Percentiles rank a stretch among this genome's conserved stretches.
Conservation (phyloP, 1,284 basidiomycete genomes). For the Rhodotorula sp. region DNA sequence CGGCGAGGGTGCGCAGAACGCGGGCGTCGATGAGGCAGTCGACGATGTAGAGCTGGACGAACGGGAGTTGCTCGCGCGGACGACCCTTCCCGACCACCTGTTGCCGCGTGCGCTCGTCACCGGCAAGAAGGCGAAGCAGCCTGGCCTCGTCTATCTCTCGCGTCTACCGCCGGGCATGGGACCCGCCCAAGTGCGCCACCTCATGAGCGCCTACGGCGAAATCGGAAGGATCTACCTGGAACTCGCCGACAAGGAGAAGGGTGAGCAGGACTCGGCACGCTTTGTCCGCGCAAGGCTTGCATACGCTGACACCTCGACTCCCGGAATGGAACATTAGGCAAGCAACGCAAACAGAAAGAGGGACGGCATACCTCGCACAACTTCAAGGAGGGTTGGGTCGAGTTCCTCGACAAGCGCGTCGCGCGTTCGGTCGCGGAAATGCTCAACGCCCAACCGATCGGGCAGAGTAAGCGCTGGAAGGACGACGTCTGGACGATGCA, state of each 20-base stretch:
- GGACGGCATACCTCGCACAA: constrained; percentile 54
- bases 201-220: constrained; percentile 54
- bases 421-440: constrained; percentile 88
- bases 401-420: constrained; percentile 89
- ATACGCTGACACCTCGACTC: background rate
- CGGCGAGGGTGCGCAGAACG: background rate
- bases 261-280: constrained; percentile 4
- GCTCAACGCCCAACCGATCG: constrained; percentile 94
- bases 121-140: constrained; percentile 40
- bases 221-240: constrained; percentile 46
- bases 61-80: constrained; percentile 3
- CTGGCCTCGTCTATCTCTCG: constrained; percentile 89
- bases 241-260: constrained; percentile 22
- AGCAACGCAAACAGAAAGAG: constrained; percentile 69
- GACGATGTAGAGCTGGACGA: constrained; percentile 21
- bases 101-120: constrained; percentile 20
- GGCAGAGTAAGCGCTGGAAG: constrained; percentile 80
- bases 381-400: constrained; percentile 97
- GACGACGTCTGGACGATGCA: constrained; percentile 99
- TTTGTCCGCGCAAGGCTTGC: constrained; percentile 42
- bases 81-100: constrained; percentile 35
- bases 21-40: background rate
- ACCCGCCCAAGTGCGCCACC: constrained; percentile 89
- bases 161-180: constrained; percentile 99
- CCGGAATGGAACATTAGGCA: constrained; percentile 62